phyloP scores from a whole-genome alignment of 2,329 filamentous ascomycete species.

The Aspergillus felis region DNA sequence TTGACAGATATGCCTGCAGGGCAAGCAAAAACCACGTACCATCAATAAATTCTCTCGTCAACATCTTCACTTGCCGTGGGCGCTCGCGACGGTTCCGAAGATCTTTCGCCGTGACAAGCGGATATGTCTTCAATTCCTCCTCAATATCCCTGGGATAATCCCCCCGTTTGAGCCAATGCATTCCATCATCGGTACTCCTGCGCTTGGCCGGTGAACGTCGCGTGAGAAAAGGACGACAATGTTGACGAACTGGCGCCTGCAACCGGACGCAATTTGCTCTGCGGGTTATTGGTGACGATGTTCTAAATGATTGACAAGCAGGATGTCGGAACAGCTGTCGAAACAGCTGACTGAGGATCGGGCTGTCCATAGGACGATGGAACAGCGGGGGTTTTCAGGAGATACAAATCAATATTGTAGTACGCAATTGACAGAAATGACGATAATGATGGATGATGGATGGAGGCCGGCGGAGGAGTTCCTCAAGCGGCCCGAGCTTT shows the following conservation, averaged over 20 bases:
- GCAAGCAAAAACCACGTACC: slow-evolving; percentile 49
- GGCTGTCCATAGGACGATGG: slow-evolving; percentile 67
- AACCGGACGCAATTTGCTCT: slow-evolving; percentile 17
- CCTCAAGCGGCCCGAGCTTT: slow-evolving; percentile 37
- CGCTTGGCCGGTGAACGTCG: slow-evolving; percentile 33
- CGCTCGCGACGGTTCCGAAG: slow-evolving; percentile 69
- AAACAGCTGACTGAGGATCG: slow-evolving; percentile 72
- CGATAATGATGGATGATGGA: slow-evolving; percentile 2
- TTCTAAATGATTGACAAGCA: slow-evolving; percentile 55
- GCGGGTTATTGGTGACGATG: slow-evolving; percentile 25
- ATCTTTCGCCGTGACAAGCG: slow-evolving; percentile 78
- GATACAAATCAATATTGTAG: background rate
- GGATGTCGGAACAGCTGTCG: slow-evolving; percentile 78
- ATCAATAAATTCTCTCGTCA: slow-evolving; percentile 96
- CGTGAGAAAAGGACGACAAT: slow-evolving; percentile 35
- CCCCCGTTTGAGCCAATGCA: slow-evolving; percentile 81
- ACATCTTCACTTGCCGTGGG: slow-evolving; percentile 89
- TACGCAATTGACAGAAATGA: background rate
- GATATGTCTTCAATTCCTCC: slow-evolving; percentile 76
- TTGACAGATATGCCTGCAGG: background rate
- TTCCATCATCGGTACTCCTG: slow-evolving; percentile 52
- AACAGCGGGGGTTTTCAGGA: background rate
- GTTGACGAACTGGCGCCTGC: slow-evolving; percentile 22
- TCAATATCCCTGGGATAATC: slow-evolving; percentile 71
- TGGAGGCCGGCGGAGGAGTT: slow-evolving; percentile 14